Percentiles rank a stretch among this genome's conserved stretches.
phyloP scores from a whole-genome alignment of 148 eudicot species.

The Arctostaphylos glauca region DNA sequence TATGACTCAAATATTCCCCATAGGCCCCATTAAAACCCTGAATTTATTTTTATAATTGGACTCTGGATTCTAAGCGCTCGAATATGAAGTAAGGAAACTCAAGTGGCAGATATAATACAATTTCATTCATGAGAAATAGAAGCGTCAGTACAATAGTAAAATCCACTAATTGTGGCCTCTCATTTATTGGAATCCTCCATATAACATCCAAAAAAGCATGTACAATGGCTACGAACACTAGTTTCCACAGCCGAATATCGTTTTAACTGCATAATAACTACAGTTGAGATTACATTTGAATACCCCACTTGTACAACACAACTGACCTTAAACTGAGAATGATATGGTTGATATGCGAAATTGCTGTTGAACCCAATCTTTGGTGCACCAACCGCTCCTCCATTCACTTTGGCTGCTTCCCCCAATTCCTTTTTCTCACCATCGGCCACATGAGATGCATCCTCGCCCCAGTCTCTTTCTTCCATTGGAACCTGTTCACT shows the following conservation, averaged over 20 bases:
- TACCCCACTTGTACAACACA: slow-evolving; percentile 26
- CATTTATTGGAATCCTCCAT: background rate
- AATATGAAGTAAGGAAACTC: background rate
- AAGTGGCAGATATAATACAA: background rate
- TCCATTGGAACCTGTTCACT: slow-evolving; percentile 22
- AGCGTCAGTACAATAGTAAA: slow-evolving; percentile 12
- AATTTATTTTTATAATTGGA: background rate
- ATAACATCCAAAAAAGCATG: slow-evolving; percentile 2
- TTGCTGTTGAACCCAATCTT: slow-evolving; percentile 49
- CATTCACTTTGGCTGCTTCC: slow-evolving; percentile 49
- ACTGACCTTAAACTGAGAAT: slow-evolving; percentile 98
- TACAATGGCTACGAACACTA: slow-evolving; percentile 14
- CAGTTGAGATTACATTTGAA: slow-evolving; percentile 28
- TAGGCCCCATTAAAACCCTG: background rate
- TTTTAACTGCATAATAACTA: slow-evolving; percentile 14
- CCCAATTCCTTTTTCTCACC: slow-evolving; percentile 53
- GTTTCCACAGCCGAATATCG: background rate
- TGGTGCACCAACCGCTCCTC: slow-evolving; percentile 34
- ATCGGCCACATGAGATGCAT: slow-evolving; percentile 35
- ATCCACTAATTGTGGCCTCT: background rate
- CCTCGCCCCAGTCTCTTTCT: slow-evolving; percentile 82
- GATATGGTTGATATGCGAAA: slow-evolving; percentile 68
- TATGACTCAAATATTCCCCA: background rate
- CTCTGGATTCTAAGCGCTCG: background rate
- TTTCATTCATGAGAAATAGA: slow-evolving; percentile 16